Evolutionary conservation across 2,329 filamentous ascomycete species (phyloP), one percentile per base, ranked within the genome.

Genomic region (Fusarium bulbicola): DNA sequence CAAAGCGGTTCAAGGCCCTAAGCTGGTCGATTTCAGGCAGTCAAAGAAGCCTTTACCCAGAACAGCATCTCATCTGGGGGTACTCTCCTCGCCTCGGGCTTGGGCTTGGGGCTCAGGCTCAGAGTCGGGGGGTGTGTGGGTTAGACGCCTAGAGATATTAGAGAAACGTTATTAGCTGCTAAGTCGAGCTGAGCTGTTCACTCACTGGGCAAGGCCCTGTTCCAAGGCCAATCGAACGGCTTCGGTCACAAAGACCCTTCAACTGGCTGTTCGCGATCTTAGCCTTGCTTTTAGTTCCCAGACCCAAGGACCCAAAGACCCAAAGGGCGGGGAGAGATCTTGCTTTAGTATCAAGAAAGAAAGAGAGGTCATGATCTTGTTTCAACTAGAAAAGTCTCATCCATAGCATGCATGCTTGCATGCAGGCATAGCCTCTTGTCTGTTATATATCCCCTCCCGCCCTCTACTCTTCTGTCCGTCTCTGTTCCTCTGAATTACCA

Each of bases 41-140:
- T 66, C 61, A 77, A 69, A 72, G 63, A 57, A 68, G 66, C 64
- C 75, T 69, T 76, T 77, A 43, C 74, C 76, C 58, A 78, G 75
- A 77, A 67, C 76, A 78, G 73, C 58, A 62, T 32, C 47, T 49
- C 42, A 28, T 57, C 37, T 53, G 32, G 54, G 32, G 54, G 39
- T 34, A 20, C 34, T 47, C 26, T 47, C 21, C 28, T 47, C 26
- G 14, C 20, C 24, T 46, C 8, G 43, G 43, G 39, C n/a, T 43
- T n/a, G n/a, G 43, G 15, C 34, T 36, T 36, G 34, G 34, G 32
- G 13, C 5, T 32, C 5, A 1, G 30, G 30, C 14, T 34, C 7
- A 8, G 34, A 18, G 15, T 36, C 34, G 34, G 43, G 43, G 24
- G 42, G 42, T 30, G 59, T 36, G 58, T 50, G 32, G 30, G 56